Conservation (phyloP, 257 asterid genomes). For the Capsicum chinense region DNA sequence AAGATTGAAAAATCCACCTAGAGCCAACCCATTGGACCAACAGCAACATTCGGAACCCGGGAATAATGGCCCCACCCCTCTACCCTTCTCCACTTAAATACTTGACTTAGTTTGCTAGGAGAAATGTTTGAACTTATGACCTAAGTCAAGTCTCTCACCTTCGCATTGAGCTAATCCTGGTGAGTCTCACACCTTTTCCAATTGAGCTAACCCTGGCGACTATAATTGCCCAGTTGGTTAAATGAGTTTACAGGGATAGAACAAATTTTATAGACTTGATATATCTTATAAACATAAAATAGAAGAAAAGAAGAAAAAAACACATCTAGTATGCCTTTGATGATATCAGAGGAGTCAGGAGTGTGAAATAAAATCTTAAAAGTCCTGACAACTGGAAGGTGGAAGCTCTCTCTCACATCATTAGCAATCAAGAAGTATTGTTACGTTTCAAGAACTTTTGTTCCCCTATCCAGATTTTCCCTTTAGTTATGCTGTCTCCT, state of each 20-base stretch:
- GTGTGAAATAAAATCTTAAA: neutral
- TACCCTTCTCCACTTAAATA: neutral
- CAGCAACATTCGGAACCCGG: neutral
- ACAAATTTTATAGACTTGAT: neutral
- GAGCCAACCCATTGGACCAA: neutral
- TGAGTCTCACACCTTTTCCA: constrained; percentile 8
- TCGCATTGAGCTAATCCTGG: neutral
- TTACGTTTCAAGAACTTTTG: constrained; percentile 14
- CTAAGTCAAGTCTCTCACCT: neutral
- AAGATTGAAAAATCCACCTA: neutral
- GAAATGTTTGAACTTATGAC: neutral
- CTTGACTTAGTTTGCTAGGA: neutral
- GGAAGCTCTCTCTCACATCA: constrained; percentile 17
- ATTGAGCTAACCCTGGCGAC: neutral
- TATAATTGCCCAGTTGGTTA: neutral
- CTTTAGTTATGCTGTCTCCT: neutral
- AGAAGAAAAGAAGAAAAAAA: neutral
- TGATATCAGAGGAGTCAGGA: neutral
- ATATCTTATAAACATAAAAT: neutral
- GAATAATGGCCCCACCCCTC: neutral
- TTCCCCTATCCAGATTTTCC: constrained; percentile 15
- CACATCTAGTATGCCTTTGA: neutral
- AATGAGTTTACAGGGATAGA: neutral
- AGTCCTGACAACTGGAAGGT: neutral
- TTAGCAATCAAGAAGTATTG: neutral